Evolutionary conservation across 2,329 filamentous ascomycete genomes (phyloP), one percentile per base, ranked within the genome.

Genomic region (Sclerotinia minor): DNA sequence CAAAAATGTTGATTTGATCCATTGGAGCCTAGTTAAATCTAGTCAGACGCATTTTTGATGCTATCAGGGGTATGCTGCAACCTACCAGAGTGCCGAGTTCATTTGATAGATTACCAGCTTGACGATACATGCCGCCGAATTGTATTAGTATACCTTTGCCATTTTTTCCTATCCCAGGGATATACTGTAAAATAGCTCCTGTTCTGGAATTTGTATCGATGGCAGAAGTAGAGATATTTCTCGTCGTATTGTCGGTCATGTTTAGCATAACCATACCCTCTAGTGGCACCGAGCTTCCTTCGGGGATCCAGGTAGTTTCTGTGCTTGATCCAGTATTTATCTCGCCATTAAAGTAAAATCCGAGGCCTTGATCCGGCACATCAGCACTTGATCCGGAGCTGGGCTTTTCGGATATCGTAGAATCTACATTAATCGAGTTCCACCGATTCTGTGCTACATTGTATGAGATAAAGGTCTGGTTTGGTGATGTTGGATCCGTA

Each of bases 201-300:
- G 76, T 74, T 68, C 80, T 75, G 4, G 80, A 77, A 41, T 70
- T 72, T 49, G 75, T 72, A 11, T 73, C 72, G 21, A 79, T 71
- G 9, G 72, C 73, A 21, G 73, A 70, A 3, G 78, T 81, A 5
- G 79, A 80, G 5, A 80, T 71, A 61, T 81, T 81, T 19, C 65
- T 75, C 24, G 78, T 76, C 19, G 75, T 76, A 29, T 77, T 74
- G 7, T 76, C 74, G 0, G 72, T 63, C 57, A 78, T 76, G 67
- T 82, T 75, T 24, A 81, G 70, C 24, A 81, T 75, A 26, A 82
- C 68, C 76, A 81, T 78, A 1, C 81, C 80, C 35, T 75, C 71
- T 5, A 80, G 72, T n/a, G 65, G 65, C 35, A 67, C 41, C 3
- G 66, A 67, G 11, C 60, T 52, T 11, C 49, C 47, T 7, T 24